A percentile compares a stretch with the other conserved stretches of the same genome.
Evolutionary conservation across 768 basidiomycete genomes (phyloP).

Genomic region (Psilocybe cubensis): DNA sequence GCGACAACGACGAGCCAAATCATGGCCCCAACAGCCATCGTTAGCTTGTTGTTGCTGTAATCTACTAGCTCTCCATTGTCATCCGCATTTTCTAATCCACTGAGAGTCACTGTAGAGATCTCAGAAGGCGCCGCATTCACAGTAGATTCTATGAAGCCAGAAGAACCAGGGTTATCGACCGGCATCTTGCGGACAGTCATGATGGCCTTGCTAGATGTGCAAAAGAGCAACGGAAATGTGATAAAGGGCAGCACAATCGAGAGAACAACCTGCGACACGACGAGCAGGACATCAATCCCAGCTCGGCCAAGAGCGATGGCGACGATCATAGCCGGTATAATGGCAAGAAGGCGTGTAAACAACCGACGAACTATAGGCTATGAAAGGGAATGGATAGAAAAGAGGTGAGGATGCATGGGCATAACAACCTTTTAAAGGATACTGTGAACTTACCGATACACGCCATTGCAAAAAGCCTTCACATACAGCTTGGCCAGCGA

Average conservation of each 20-base stretch:
- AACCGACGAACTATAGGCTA: constrained; percentile 81
- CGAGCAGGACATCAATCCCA: constrained; percentile 71
- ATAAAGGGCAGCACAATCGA: constrained; percentile 78
- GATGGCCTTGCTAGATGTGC: constrained; percentile 67
- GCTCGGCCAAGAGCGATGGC: constrained; percentile 69
- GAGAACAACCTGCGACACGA: constrained; percentile 75
- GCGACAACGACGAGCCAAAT: constrained; percentile 70
- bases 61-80: constrained; percentile 47
- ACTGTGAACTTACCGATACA: constrained; percentile 57
- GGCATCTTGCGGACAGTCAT: constrained; percentile 66
- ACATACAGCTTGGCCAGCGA: constrained; percentile 88
- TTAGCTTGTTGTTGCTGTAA: constrained; percentile 62
- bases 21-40: constrained; percentile 50
- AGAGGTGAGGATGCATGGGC: background rate
- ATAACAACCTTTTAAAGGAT: background rate
- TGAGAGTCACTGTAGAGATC: background rate
- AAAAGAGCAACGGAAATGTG: constrained; percentile 69
- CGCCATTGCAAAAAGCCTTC: constrained; percentile 92
- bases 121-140: constrained; percentile 11
- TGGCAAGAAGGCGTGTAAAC: constrained; percentile 77
- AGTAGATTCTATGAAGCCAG: no score
- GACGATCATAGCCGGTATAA: constrained; percentile 82
- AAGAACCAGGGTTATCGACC: no score
- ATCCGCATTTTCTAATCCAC: constrained; percentile 13
- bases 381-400: constrained; percentile 23